These are phyloP conservation scores for Epichloe sp. DNA, from an alignment of 2,329 filamentous ascomycete species.

Conservation along the genomic window DNA sequence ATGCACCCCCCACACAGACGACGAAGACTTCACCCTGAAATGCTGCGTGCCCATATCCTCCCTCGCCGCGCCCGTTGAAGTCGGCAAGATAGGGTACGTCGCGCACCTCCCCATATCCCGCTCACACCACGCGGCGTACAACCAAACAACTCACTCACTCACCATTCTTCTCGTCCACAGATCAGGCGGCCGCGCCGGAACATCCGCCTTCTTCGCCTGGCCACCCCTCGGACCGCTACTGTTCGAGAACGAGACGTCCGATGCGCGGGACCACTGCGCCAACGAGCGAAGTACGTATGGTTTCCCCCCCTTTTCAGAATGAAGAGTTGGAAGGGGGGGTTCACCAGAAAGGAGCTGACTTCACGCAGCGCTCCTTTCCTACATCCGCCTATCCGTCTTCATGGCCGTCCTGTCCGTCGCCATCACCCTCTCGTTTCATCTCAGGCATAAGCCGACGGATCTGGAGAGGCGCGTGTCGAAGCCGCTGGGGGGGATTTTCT, in stretches of 20 bases:
- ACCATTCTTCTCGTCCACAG: no score
- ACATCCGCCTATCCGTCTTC: conserved; percentile 78
- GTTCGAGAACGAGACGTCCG: conserved; percentile 61
- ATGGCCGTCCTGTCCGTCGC: conserved; percentile 83
- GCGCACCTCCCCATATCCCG: no score
- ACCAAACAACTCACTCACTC: no score
- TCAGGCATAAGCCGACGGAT: conserved; percentile 56
- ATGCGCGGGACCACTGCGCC: conserved; percentile 66
- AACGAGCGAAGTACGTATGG: conserved; percentile 52
- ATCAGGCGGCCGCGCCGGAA: conserved; percentile 12
- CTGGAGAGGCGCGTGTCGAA: conserved; percentile 66
- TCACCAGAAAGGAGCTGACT: neutral
- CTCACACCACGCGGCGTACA: no score
- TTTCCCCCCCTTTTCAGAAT: no score
- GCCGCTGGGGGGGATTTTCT: conserved; percentile 81
- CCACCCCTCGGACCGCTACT: conserved; percentile 55
- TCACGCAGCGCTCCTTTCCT: conserved; percentile 62
- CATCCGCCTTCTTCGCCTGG: conserved; percentile 40
- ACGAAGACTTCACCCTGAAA: conserved; percentile 21
- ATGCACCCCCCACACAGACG: conserved; percentile 12
- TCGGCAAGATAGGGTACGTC: conserved; percentile 27
- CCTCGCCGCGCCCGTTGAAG: conserved; percentile 30
- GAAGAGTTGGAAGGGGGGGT: no score
- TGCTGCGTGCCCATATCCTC: conserved; percentile 25
- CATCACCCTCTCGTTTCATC: conserved; percentile 85